Percentiles rank a stretch among this genome's conserved stretches.
phyloP scores from a whole-genome alignment of 1,139 yeast genomes.

The Blastobotrys indianensis region DNA sequence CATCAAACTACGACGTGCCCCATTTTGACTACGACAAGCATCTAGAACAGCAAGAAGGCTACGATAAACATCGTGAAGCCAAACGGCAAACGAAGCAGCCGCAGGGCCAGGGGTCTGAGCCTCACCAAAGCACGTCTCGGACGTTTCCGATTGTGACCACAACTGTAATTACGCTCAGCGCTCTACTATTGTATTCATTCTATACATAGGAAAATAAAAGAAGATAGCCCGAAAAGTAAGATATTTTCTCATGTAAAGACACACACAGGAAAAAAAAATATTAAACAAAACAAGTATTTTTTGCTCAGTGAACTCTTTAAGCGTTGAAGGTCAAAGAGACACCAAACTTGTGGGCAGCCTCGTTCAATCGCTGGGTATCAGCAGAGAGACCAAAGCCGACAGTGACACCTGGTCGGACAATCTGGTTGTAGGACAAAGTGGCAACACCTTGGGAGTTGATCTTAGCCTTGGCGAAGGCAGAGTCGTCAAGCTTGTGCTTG shows the following conservation, averaged over 20 bases:
- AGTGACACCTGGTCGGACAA: constrained; percentile 93
- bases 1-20: constrained; percentile 51
- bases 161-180: constrained; percentile 7
- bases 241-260: background rate
- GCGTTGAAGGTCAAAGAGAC: constrained; percentile 89
- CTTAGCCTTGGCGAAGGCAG: constrained; percentile 94
- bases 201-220: background rate
- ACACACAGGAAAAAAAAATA: background rate
- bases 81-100: constrained; percentile 14
- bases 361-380: constrained; percentile 92
- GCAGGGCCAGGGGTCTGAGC: constrained; percentile 11
- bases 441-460: constrained; percentile 95
- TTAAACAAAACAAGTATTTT: background rate
- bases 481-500: constrained; percentile 81
- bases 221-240: background rate
- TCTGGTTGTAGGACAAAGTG: constrained; percentile 91
- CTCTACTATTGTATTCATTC: constrained; percentile 8
- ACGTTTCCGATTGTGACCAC: constrained; percentile 8
- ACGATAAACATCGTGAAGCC: constrained; percentile 42
- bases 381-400: constrained; percentile 96
- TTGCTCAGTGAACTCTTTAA: constrained; percentile 34
- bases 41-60: constrained; percentile 52
- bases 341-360: constrained; percentile 98
- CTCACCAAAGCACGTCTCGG: background rate
- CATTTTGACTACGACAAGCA: constrained; percentile 71